Base-by-base conservation (phyloP, 768 basidiomycete species). In the Amanita pseudoporphyria region DNA sequence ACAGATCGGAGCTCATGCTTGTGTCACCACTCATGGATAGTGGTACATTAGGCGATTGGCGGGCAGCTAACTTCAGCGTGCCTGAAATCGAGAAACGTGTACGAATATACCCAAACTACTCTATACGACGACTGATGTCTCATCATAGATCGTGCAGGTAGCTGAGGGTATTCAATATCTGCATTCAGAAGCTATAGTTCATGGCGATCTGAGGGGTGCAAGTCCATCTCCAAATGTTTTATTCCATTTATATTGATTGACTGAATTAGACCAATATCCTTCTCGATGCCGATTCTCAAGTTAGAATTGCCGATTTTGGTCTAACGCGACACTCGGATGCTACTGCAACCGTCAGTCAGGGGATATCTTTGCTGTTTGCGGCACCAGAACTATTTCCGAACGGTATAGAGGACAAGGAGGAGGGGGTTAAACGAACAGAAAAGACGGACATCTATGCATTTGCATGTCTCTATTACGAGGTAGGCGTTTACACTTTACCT, bases 261-360 rank as follows among this genome's bases (percentile, higher is more conserved):
- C 16, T 16, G 2, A 10, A 14, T 10, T 19, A 45, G 44, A 1
- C 7, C 26, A 47, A 47, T 30, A 22, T 47, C 21, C 24, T 47
- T 5, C 26, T 47, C 22, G 46, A 38, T 38, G 9, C 22, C 18
- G 21, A 47, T 38, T 24, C 24, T 13, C 46, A 28, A 16, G 46
- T 47, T 6, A 47, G 46, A 26, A 47, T 47, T 28, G 33, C 46
- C 6, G 46, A 47, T n/a, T 47, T 47, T 37, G 46, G 46, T 9
- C 21, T 47, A 21, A 38, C 36, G 6, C 21, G 46, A 22, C 32
- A 47, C 21, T 24, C 46, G n/a, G 22, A 38, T 13, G 46, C 46
- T 38, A 47, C 46, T 28, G 46, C 46, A 7, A 47, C 46, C 7
- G n/a, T 9, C 13, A 47, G 9, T 7, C 0, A 0, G 9, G 21